Evolutionary conservation across 2,329 filamentous ascomycete species (phyloP).

Genomic region (Pseudocercospora macadamiae): DNA sequence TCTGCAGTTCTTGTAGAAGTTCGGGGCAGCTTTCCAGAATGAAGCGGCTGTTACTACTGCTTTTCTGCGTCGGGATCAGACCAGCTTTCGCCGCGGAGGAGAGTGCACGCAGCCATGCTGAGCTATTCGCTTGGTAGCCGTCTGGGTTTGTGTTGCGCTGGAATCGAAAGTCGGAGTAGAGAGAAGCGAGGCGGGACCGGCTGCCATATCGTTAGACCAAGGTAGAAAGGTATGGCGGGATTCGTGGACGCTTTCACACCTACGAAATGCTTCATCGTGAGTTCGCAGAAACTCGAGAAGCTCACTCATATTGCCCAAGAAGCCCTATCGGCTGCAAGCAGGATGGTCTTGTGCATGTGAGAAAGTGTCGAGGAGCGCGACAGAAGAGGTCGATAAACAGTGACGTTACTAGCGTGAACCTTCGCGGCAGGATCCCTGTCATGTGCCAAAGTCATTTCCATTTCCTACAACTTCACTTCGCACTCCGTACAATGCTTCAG

Average conservation of each 20-base stretch:
- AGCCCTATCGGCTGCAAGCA: not conserved
- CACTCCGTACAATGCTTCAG: too few species aligned
- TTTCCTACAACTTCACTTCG: too few species aligned
- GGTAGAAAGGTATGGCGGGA: too few species aligned
- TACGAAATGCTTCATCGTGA: slow-evolving; percentile 54
- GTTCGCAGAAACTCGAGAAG: slow-evolving; percentile 64
- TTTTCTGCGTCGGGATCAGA: slow-evolving; percentile 50
- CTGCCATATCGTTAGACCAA: slow-evolving; percentile 26
- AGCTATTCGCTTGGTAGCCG: slow-evolving; percentile 78
- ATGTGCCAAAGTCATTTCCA: too few species aligned
- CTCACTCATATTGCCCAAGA: slow-evolving; percentile 35
- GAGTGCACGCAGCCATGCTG: slow-evolving; percentile 77
- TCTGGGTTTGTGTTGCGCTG: slow-evolving; percentile 80
- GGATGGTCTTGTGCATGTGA: not conserved
- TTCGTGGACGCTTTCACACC: slow-evolving; percentile 40
- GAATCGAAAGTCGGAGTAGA: slow-evolving; percentile 83
- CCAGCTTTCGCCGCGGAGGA: slow-evolving; percentile 69
- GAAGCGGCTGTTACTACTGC: slow-evolving; percentile 50
- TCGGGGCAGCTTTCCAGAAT: slow-evolving; percentile 60
- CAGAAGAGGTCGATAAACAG: not conserved
- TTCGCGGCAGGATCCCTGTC: not conserved
- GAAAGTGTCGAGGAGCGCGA: not conserved
- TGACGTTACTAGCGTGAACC: not conserved
- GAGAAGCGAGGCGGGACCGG: slow-evolving; percentile 76
- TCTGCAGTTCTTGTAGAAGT: slow-evolving; percentile 72